These are phyloP conservation scores for Globisporangium nodosum DNA, from an alignment of 352 stramenopile species.

Conservation along the genomic window DNA sequence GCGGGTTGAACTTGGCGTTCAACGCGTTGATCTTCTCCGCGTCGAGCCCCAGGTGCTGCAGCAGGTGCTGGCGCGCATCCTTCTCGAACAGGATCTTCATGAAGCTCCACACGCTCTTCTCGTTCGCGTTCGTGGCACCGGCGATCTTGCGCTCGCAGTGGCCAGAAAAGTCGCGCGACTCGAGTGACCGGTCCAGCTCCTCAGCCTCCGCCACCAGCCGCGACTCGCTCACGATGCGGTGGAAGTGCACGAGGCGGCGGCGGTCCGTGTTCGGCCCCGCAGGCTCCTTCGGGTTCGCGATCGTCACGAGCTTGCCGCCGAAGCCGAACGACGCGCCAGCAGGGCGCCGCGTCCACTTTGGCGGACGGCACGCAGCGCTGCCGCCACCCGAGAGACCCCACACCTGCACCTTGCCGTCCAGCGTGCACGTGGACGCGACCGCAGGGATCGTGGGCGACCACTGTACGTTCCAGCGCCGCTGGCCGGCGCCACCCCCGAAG, in stretches of 20 bases:
- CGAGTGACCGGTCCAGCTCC: slow-evolving; percentile 88
- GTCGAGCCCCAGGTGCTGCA: slow-evolving; percentile 94
- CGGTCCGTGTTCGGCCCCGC: slow-evolving; percentile 45
- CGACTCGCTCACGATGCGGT: slow-evolving; percentile 73
- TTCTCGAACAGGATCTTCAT: slow-evolving; percentile 95
- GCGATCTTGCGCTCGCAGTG: slow-evolving; percentile 91
- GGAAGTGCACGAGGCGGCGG: slow-evolving; percentile 73
- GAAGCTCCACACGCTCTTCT: slow-evolving; percentile 86
- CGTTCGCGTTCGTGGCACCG: slow-evolving; percentile 43
- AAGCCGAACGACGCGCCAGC: slow-evolving; percentile 95
- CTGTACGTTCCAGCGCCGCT: slow-evolving; percentile 92
- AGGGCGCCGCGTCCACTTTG: slow-evolving; percentile 93
- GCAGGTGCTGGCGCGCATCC: slow-evolving; percentile 92
- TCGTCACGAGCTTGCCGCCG: slow-evolving; percentile 92
- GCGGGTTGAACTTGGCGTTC: slow-evolving; percentile 74
- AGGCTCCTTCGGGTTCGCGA: slow-evolving; percentile 66
- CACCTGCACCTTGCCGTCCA: slow-evolving; percentile 97
- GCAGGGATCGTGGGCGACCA: slow-evolving; percentile 95
- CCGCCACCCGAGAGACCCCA: slow-evolving; percentile 77
- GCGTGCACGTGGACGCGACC: slow-evolving; percentile 93
- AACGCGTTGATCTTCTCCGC: slow-evolving; percentile 87
- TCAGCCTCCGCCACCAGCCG: slow-evolving; percentile 84
- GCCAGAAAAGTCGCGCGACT: slow-evolving; percentile 87
- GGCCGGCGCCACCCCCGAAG: slow-evolving; percentile 61
- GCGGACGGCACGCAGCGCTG: slow-evolving; percentile 81